phyloP scores from a whole-genome alignment of 805 yeast genomes.

The Maudiozyma turicensis region DNA sequence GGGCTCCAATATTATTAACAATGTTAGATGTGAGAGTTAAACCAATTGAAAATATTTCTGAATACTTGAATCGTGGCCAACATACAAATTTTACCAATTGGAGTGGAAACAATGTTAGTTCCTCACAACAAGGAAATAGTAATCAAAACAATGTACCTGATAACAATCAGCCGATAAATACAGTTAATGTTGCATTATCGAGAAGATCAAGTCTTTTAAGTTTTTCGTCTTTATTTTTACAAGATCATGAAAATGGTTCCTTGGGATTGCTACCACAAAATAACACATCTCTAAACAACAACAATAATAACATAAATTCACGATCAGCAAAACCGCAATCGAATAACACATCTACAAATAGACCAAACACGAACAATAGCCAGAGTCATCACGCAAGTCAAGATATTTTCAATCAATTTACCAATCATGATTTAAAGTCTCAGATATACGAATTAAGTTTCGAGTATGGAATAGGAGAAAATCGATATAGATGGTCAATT shows the following conservation, averaged over 20 bases:
- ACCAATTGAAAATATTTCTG: slow-evolving; percentile 29
- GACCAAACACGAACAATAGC: not conserved
- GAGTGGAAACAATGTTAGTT: no score
- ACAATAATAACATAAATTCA: not conserved
- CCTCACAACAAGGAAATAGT: not conserved
- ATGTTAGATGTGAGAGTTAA: slow-evolving; percentile 56
- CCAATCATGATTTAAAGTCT: not conserved
- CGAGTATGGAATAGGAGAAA: slow-evolving; percentile 83
- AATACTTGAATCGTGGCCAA: slow-evolving; percentile 2
- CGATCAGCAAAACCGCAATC: slow-evolving; percentile 6
- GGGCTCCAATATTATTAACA: slow-evolving; percentile 76
- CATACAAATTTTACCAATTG: not conserved
- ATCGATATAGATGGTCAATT: slow-evolving; percentile 71
- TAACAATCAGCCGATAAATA: not conserved
- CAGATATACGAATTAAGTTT: slow-evolving; percentile 50
- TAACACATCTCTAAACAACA: not conserved
- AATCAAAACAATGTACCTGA: not conserved
- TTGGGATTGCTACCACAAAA: not conserved
- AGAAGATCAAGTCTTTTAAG: slow-evolving; percentile 4
- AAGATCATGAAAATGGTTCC: not conserved
- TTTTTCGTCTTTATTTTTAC: not conserved
- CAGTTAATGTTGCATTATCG: not conserved
- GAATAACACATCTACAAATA: not conserved
- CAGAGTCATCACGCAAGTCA: not conserved
- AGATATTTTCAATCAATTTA: not conserved